Conservation (phyloP, 2,329 filamentous ascomycete genomes). For the Macrophomina pseudophaseolina region DNA sequence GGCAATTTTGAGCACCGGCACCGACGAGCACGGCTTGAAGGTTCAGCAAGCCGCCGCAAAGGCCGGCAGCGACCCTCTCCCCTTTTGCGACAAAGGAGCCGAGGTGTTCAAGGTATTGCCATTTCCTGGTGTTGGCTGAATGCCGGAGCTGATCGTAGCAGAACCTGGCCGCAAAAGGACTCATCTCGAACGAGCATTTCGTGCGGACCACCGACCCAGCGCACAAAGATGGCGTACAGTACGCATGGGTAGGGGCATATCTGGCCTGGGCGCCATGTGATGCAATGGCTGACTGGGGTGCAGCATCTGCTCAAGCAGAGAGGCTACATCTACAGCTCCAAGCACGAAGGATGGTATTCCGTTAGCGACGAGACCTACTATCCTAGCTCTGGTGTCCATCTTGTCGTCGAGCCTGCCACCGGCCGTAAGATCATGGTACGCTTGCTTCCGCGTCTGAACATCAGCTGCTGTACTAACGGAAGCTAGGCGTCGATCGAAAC, state of each 20-base stretch:
- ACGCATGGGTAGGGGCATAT: constrained; percentile 72
- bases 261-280: not conserved
- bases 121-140: not conserved
- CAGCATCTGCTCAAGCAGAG: constrained; percentile 72
- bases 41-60: constrained; percentile 79
- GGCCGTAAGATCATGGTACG: constrained; percentile 78
- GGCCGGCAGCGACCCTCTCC: constrained; percentile 72
- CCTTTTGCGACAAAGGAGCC: constrained; percentile 87
- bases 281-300: constrained; percentile 24
- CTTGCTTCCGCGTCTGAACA: not conserved
- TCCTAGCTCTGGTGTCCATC: constrained; percentile 74
- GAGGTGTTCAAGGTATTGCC: constrained; percentile 69
- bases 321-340: constrained; percentile 80
- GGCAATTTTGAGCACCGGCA: constrained; percentile 84
- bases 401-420: constrained; percentile 76
- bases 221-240: constrained; percentile 83
- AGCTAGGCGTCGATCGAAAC: constrained; percentile 74
- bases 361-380: constrained; percentile 98
- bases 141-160: constrained; percentile 33
- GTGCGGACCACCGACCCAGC: constrained; percentile 86
- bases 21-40: constrained; percentile 97
- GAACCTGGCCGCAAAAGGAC: constrained; percentile 70
- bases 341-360: constrained; percentile 95
- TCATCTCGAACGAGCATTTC: constrained; percentile 81
- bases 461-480: not conserved